Base-by-base conservation (phyloP, 2,329 filamentous ascomycete species). In the Trichoderma afroharzianum region DNA sequence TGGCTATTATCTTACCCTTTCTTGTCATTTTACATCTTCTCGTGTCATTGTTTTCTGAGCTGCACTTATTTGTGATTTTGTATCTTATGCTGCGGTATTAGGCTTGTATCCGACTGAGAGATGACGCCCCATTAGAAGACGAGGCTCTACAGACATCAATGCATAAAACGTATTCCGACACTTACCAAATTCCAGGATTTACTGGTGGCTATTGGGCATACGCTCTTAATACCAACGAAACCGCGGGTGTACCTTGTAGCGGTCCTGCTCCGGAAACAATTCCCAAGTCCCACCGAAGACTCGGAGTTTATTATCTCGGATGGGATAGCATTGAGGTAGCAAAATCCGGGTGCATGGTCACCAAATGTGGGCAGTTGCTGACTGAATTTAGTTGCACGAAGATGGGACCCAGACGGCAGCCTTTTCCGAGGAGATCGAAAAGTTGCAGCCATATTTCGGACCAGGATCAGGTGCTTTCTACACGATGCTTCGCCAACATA, bases 261-360 rank as follows among this genome's bases (percentile, higher is more conserved):
- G 3, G 14, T 3, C 12, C 9, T 14, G 6, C 50, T 15, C n/a
- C 32, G 5, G 39, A 71, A 15, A 15, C 15, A 7, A 12, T 75
- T 2, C 4, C 53, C 0, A 39, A 68, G 9, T 24, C 28, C 0
- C 68, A 75, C 9, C 72, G 59, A 8, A 68, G 74, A 15, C 53
- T 76, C 2, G 73, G 70, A 6, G 50, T 73, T 4, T 75, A 75
- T 36, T 70, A 47, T 47, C 70, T 75, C 1, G 75, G 74, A 1
- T 75, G 75, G 75, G 75, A 76, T 12, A 75, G 74, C n/a, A 73
- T 76, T 36, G 74, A 76, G 74, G 75, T 74, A 32, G n/a, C 15
- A 26, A 39, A 58, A 39, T 15, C 0, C 15, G 15, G 7, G 26
- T 2, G 12, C 2, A 6, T 14, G 7, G 3, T 32, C 4, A 26